phyloP scores from a whole-genome alignment of 129 eudicot species.

The Flaveria bidentis region DNA sequence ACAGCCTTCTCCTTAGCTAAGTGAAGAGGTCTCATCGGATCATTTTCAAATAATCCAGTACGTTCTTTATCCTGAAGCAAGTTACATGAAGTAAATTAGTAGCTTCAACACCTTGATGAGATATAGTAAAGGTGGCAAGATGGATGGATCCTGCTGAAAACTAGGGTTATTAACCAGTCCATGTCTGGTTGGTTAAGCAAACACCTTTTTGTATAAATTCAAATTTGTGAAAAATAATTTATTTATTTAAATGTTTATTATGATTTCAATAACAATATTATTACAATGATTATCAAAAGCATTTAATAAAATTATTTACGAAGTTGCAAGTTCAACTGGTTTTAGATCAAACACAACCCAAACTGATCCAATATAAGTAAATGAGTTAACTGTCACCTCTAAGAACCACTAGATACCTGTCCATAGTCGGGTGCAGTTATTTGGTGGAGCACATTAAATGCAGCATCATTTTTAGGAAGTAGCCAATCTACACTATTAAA shows the following conservation, averaged over 20 bases:
- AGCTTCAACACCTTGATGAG: neutral
- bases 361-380: neutral
- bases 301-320: neutral
- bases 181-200: neutral
- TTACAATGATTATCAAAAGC: neutral
- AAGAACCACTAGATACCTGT: constrained; percentile 27
- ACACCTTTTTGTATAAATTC: neutral
- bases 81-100: constrained; percentile 14
- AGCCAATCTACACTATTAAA: constrained; percentile 62
- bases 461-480: constrained; percentile 43
- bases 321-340: neutral
- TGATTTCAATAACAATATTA: neutral
- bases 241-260: neutral
- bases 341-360: neutral
- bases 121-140: neutral
- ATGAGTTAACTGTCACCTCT: neutral
- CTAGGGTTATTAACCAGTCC: neutral
- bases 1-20: constrained; percentile 17
- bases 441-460: constrained; percentile 34
- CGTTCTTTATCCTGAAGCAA: constrained; percentile 30
- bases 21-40: neutral
- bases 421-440: constrained; percentile 42
- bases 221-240: neutral
- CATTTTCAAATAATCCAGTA: neutral
- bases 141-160: neutral